Base-by-base conservation (phyloP, 2,329 filamentous ascomycete species). In the Fusarium poae region DNA sequence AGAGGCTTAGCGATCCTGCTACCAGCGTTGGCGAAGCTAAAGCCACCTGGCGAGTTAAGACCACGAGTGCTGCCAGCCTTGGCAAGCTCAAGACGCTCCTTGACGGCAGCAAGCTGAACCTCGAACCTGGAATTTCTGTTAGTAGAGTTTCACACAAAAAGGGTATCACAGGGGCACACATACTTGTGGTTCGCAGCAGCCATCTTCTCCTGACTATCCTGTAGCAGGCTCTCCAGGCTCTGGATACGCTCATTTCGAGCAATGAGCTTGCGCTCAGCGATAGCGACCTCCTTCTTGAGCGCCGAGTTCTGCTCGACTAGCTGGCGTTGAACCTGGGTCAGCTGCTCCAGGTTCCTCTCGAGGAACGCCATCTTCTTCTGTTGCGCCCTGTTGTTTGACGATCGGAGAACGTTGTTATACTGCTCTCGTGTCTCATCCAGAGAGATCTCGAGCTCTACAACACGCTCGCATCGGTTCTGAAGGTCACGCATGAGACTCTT, bases 291-390 rank as follows among this genome's bases (percentile, higher is more conserved):
- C 85, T 99, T 98, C 89, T 99, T 99, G 76, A 99, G 85, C 67
- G 91, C 92, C 73, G 93, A 93, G 82, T 99, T 99, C 81, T 99
- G 96, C 83, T 99, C 96, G 32, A 99, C 96, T 15, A 99, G 89
- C 82, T 99, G 96, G 57, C 96, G 90, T 82, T 99, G 96, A 55
- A 99, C 96, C 77, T 97, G 93, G 5, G 96, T 99, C 56, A 99
- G 86, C 81, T 99, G 96, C 82, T 99, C 96, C 40, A 99, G 89
- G 79, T 99, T 99, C 77, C 96, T 91, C 84, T 99, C 96, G 51
- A 99, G 83, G 87, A 99, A 99, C 18, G 96, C 97, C 92, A 99
- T 98, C 88, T 99, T 99, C 91, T 99, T 99, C 82, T 99, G 96
- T 83, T 99, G 96, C 25, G 96, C 95, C 62, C 96, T 92, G 85